A percentile compares a stretch with the other conserved stretches of the same genome.
These are phyloP conservation scores for Gillenia trifoliata DNA, from an alignment of 306 rosid species.

Conservation along the genomic window DNA sequence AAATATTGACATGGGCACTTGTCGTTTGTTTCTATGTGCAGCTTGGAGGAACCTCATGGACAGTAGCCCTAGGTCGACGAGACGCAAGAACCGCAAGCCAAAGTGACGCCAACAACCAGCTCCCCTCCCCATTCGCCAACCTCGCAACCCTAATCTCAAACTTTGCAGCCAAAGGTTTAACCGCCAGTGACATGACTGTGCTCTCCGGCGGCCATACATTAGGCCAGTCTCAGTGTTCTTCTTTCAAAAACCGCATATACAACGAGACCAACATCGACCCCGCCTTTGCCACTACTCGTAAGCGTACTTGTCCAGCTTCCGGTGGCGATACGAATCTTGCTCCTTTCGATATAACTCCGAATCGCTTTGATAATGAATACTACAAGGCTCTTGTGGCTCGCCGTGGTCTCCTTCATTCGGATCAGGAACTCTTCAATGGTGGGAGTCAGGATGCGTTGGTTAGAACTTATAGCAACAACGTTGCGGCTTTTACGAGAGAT, in stretches of 20 bases:
- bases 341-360: slow-evolving; percentile 45
- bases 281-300: slow-evolving; percentile 37
- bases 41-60: slow-evolving; percentile 80
- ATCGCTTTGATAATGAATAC: slow-evolving; percentile 54
- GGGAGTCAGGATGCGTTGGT: slow-evolving; percentile 64
- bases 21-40: slow-evolving; percentile 4
- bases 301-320: slow-evolving; percentile 39
- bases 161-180: slow-evolving; percentile 43
- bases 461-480: slow-evolving; percentile 31
- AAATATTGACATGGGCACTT: neutral
- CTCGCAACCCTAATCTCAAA: slow-evolving; percentile 40
- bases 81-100: slow-evolving; percentile 74
- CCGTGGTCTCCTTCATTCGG: slow-evolving; percentile 72
- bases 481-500: slow-evolving; percentile 34
- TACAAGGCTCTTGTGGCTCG: slow-evolving; percentile 33
- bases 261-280: slow-evolving; percentile 61
- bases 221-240: slow-evolving; percentile 45
- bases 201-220: slow-evolving; percentile 77
- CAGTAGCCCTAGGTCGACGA: slow-evolving; percentile 57
- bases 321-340: slow-evolving; percentile 56
- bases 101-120: slow-evolving; percentile 46
- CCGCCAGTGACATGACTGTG: slow-evolving; percentile 43
- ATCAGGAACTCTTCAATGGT: slow-evolving; percentile 61
- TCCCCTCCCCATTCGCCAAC: slow-evolving; percentile 49
- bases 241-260: slow-evolving; percentile 56